A percentile compares a stretch with the other conserved stretches of the same genome.
Evolutionary conservation across 352 stramenopile species (phyloP).

Genomic region (Lagenidium giganteum): DNA sequence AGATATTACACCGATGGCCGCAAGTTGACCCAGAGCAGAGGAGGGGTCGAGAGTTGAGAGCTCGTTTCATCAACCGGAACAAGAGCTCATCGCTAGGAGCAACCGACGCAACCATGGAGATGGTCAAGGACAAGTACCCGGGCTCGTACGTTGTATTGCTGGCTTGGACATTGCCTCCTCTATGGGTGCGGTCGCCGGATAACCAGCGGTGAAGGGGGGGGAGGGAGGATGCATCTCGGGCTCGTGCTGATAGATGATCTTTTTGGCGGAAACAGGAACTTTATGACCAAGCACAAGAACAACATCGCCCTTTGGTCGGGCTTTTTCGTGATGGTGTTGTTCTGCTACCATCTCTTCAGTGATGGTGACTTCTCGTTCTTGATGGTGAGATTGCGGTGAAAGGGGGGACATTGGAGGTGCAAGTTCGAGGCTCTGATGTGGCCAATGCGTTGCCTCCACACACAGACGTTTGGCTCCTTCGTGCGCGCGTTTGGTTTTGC

Average conservation of each 20-base stretch:
- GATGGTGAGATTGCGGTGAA: constrained; percentile 87
- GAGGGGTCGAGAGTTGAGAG: too few species aligned
- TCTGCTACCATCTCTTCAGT: constrained; percentile 96
- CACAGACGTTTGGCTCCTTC: constrained; percentile 87
- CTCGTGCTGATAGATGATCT: neutral
- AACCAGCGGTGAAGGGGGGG: too few species aligned
- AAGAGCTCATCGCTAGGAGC: too few species aligned
- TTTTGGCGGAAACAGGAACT: constrained; percentile 24
- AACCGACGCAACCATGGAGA: too few species aligned
- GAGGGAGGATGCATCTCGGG: too few species aligned
- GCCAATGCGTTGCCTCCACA: constrained; percentile 6
- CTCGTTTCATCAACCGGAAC: too few species aligned
- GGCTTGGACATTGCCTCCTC: neutral
- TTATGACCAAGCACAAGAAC: constrained; percentile 87
- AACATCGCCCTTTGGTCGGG: constrained; percentile 96
- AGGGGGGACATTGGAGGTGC: neutral
- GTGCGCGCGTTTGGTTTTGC: constrained; percentile 88
- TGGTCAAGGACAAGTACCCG: constrained; percentile 27
- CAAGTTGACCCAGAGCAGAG: too few species aligned
- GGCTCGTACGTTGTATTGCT: constrained; percentile 17
- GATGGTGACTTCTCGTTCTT: constrained; percentile 99
- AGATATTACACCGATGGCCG: too few species aligned
- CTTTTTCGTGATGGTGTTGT: constrained; percentile 93
- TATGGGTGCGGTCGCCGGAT: neutral
- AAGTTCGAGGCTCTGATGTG: neutral